Evolutionary conservation across 176 grass and related monocot genomes (phyloP).

Genomic region (Miscanthus lutarioriparius): DNA sequence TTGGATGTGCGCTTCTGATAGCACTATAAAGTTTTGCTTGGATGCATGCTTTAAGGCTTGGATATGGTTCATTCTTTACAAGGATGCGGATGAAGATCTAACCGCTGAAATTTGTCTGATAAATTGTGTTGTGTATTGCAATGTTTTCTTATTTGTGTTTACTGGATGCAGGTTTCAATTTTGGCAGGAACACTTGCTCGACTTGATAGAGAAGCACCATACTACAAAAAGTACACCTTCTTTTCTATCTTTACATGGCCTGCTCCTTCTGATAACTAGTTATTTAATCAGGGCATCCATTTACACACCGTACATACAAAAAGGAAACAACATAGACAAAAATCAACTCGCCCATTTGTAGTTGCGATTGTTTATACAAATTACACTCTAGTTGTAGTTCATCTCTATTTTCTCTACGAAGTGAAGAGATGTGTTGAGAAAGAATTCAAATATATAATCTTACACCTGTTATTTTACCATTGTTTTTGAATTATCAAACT

Average conservation of each 20-base stretch:
- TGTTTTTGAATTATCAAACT: neutral
- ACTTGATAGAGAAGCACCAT: constrained; percentile 97
- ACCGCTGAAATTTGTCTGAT: neutral
- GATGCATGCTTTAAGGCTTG: neutral
- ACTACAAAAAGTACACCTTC: constrained; percentile 89
- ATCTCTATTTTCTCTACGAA: neutral
- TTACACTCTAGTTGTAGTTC: neutral
- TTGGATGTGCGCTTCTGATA: constrained; percentile 12
- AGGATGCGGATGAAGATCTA: neutral
- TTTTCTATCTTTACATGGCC: constrained; percentile 27
- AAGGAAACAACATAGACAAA: neutral
- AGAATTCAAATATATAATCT: neutral
- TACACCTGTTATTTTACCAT: neutral
- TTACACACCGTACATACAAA: neutral
- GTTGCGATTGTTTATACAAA: neutral
- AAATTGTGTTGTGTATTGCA: neutral
- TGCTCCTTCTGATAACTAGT: constrained; percentile 5
- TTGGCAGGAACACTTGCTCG: constrained; percentile 99
- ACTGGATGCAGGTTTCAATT: constrained; percentile 85
- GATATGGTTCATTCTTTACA: constrained; percentile 1
- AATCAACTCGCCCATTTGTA: constrained; percentile 1
- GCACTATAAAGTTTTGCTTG: neutral
- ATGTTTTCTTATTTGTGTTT: constrained; percentile 27
- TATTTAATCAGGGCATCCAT: constrained; percentile 8
- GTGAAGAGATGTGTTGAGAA: neutral